A percentile compares a stretch with the other conserved stretches of the same genome.
Conservation (phyloP, 2,329 filamentous ascomycete genomes). For the Xylaria sp. region DNA sequence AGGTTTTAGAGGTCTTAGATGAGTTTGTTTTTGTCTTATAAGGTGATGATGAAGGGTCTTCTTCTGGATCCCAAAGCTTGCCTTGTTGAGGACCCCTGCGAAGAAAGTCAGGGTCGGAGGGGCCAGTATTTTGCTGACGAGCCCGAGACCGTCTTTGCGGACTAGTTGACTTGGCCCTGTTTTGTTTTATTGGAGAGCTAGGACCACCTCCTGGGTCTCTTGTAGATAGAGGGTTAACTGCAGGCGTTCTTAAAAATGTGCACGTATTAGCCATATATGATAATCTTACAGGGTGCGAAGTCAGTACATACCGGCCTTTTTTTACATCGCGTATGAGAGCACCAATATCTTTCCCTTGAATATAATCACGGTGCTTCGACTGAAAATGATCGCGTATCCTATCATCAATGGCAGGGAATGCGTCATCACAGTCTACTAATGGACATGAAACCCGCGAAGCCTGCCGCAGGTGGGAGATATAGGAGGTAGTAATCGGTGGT, state of each 20-base stretch:
- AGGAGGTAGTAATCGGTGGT: constrained; percentile 14
- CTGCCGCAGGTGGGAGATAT: constrained; percentile 31
- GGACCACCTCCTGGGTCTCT: constrained; percentile 30
- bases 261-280: constrained; percentile 13
- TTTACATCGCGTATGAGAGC: constrained; percentile 31
- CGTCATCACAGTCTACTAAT: constrained; percentile 16
- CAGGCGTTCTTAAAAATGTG: constrained; percentile 2
- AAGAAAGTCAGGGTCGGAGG: constrained; percentile 43
- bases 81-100: constrained; percentile 38
- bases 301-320: constrained; percentile 29
- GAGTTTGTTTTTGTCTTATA: constrained; percentile 19
- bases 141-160: constrained; percentile 42
- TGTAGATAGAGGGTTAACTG: constrained; percentile 18
- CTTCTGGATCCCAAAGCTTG: constrained; percentile 45
- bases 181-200: constrained; percentile 25
- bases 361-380: constrained; percentile 22
- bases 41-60: constrained; percentile 29
- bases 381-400: constrained; percentile 31
- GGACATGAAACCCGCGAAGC: constrained; percentile 23
- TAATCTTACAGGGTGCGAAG: neutral
- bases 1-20: constrained; percentile 24
- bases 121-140: constrained; percentile 27
- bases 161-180: constrained; percentile 39
- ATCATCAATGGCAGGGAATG: constrained; percentile 20
- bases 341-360: constrained; percentile 31